phyloP scores from a whole-genome alignment of 2,329 filamentous ascomycete species.

The Bertia moriformis region DNA sequence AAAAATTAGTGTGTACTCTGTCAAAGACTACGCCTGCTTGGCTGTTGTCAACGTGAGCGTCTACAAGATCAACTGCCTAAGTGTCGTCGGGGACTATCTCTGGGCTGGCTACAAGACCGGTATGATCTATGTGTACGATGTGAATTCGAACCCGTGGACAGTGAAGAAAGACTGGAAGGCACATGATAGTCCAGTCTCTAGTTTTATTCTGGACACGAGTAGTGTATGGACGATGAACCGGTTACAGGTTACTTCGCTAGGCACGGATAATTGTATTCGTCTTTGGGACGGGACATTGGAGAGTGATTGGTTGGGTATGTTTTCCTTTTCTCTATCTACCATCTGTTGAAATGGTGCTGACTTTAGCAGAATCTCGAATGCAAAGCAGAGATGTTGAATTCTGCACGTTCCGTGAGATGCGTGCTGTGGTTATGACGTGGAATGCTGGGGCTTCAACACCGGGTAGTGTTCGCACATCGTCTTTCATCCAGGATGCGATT shows the following conservation, averaged over 20 bases:
- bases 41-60: slow-evolving; percentile 71
- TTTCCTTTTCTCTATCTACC: neutral
- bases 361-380: slow-evolving; percentile 40
- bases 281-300: slow-evolving; percentile 87
- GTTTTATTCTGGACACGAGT: slow-evolving; percentile 63
- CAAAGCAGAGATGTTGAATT: slow-evolving; percentile 69
- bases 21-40: slow-evolving; percentile 61
- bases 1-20: slow-evolving; percentile 86
- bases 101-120: slow-evolving; percentile 95
- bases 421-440: slow-evolving; percentile 77
- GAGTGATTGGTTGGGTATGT: slow-evolving; percentile 80
- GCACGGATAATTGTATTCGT: slow-evolving; percentile 70
- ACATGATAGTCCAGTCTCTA: slow-evolving; percentile 62
- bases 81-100: slow-evolving; percentile 59
- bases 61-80: slow-evolving; percentile 80
- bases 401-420: slow-evolving; percentile 72
- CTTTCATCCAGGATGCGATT: slow-evolving; percentile 71
- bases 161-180: slow-evolving; percentile 92
- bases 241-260: slow-evolving; percentile 72
- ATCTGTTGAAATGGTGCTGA: neutral
- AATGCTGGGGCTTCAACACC: slow-evolving; percentile 96
- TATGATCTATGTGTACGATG: slow-evolving; percentile 86
- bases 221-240: slow-evolving; percentile 76
- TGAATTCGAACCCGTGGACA: slow-evolving; percentile 66
- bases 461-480: slow-evolving; percentile 57